These are phyloP conservation scores for Dictyostelium intermedium DNA, from an alignment of 78 protist genomes.

Conservation along the genomic window DNA sequence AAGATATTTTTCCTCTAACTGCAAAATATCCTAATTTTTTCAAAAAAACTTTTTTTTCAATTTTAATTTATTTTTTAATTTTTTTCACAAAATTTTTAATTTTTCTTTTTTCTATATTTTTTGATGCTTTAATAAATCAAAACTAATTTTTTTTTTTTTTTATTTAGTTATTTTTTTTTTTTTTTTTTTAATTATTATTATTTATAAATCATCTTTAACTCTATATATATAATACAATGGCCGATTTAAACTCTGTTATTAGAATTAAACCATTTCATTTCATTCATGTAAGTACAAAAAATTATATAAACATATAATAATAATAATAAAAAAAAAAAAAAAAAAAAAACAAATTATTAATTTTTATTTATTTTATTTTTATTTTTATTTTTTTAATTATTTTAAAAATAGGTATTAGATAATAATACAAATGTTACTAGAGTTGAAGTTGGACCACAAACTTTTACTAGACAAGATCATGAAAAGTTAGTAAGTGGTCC, in stretches of 20 bases:
- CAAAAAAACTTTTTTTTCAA: background rate
- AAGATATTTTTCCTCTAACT: background rate
- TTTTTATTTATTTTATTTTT: background rate
- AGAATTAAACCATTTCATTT: slow-evolving; percentile 77
- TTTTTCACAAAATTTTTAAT: background rate
- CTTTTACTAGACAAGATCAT: slow-evolving; percentile 91
- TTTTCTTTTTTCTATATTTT: background rate
- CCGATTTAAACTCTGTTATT: slow-evolving; percentile 30
- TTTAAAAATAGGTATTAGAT: slow-evolving; percentile 74
- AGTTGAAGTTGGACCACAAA: slow-evolving; percentile 88
- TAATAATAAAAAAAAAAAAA: background rate
- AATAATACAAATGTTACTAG: slow-evolving; percentile 88
- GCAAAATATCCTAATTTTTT: background rate
- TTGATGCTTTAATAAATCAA: background rate
- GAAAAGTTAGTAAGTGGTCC: slow-evolving; percentile 89
- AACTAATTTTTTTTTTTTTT: background rate
- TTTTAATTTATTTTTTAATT: background rate
- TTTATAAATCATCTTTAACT: background rate
- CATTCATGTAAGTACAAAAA: slow-evolving; percentile 55
- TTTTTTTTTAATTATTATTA: background rate
- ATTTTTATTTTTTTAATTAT: background rate
- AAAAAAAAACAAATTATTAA: background rate
- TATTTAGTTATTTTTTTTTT: background rate
- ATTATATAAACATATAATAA: background rate
- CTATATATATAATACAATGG: slow-evolving; percentile 17